These are phyloP conservation scores for Xylariaceae sp. DNA, from an alignment of 2,329 filamentous ascomycete genomes.

Conservation along the genomic window DNA sequence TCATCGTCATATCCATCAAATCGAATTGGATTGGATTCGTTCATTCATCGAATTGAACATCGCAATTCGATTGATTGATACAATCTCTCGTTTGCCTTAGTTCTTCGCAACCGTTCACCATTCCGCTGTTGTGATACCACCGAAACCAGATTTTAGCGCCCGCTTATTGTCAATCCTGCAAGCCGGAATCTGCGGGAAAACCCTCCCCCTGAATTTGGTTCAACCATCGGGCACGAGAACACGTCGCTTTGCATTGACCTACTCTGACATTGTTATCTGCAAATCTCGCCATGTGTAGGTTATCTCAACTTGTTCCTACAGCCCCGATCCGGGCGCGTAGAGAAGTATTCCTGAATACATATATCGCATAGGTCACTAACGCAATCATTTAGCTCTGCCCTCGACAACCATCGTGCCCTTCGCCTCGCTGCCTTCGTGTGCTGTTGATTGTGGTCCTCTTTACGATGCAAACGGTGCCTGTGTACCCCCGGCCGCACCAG, in stretches of 20 bases:
- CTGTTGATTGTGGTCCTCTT: constrained; percentile 59
- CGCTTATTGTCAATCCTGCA: constrained; percentile 5
- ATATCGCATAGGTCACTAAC: constrained; percentile 7
- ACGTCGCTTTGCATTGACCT: constrained; percentile 1
- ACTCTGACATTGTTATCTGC: constrained; percentile 1
- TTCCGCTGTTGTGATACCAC: constrained; percentile 10
- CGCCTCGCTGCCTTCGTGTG: constrained; percentile 63
- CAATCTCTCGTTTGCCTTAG: neutral
- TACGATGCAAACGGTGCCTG: constrained; percentile 74
- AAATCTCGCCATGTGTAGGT: constrained; percentile 19
- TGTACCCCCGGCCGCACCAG: constrained; percentile 58
- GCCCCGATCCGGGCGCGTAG: neutral
- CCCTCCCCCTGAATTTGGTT: neutral
- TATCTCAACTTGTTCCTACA: neutral
- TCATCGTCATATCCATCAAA: neutral
- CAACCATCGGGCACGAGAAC: neutral
- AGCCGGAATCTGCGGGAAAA: constrained; percentile 3
- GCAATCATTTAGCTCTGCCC: constrained; percentile 3
- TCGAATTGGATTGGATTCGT: neutral
- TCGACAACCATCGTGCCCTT: constrained; percentile 61
- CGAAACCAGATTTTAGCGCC: constrained; percentile 6
- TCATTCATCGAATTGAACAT: neutral
- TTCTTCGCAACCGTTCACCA: neutral
- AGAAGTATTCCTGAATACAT: constrained; percentile 3
- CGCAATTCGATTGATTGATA: neutral